These are phyloP conservation scores for Termitomyces sp. DNA, from an alignment of 768 basidiomycete species.

Conservation along the genomic window DNA sequence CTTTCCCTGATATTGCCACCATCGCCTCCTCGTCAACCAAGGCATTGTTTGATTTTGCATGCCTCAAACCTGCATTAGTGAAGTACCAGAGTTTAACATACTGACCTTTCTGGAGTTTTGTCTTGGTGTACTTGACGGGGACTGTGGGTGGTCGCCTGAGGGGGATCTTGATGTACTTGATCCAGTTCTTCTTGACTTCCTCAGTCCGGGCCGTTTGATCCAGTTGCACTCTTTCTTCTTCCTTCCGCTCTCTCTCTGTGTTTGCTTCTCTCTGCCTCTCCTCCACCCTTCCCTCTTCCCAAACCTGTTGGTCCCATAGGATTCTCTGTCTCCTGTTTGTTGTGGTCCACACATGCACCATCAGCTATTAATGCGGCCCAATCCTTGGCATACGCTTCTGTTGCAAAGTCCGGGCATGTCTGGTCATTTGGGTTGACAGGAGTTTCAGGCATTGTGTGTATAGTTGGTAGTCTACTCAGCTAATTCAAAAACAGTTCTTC, in stretches of 20 bases:
- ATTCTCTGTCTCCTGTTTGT: too few relatives aligned
- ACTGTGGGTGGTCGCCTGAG: not conserved
- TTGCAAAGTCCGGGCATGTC: too few relatives aligned
- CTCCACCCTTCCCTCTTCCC: not conserved
- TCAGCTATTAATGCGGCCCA: too few relatives aligned
- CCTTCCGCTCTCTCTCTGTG: not conserved
- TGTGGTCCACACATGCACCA: too few relatives aligned
- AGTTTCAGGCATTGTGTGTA: too few relatives aligned
- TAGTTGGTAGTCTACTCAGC: too few relatives aligned
- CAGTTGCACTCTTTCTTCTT: not conserved
- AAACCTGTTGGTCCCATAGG: accelerated
- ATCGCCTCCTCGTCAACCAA: not conserved
- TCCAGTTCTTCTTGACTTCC: too few relatives aligned
- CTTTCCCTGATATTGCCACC: not conserved
- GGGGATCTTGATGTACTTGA: not conserved
- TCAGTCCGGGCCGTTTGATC: not conserved
- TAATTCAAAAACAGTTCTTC: too few relatives aligned
- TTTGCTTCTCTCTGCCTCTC: too few relatives aligned
- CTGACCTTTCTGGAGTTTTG: not conserved
- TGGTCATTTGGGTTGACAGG: too few relatives aligned
- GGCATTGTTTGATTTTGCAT: not conserved
- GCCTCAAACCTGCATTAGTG: not conserved
- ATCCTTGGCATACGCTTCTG: too few relatives aligned
- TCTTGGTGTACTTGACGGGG: not conserved
- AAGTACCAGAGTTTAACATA: not conserved